Evolutionary conservation across 2,329 filamentous ascomycete species (phyloP).

Genomic region (Alternaria burnsii): DNA sequence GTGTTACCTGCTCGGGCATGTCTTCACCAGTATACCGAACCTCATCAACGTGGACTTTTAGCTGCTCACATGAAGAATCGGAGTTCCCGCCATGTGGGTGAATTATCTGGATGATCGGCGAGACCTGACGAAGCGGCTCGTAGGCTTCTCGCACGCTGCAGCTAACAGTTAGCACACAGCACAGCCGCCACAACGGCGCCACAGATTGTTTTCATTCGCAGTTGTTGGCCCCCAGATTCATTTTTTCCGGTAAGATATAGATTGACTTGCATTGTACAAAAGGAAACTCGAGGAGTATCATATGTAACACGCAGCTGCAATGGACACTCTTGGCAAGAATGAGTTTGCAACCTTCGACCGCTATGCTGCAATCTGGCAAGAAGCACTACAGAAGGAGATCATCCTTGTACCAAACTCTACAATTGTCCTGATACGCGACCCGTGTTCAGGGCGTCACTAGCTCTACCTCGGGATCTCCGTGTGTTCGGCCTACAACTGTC

Average conservation of each 20-base stretch:
- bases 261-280: background rate
- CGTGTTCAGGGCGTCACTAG: background rate
- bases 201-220: background rate
- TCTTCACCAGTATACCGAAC: background rate
- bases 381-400: constrained; percentile 2
- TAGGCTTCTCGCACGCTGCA: constrained; percentile 8
- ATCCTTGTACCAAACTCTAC: background rate
- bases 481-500: background rate
- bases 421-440: background rate
- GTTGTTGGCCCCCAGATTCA: background rate
- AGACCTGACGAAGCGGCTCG: constrained; percentile 3
- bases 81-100: background rate
- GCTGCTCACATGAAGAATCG: background rate
- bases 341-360: background rate
- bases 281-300: background rate
- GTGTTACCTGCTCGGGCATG: background rate
- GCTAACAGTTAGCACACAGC: constrained; percentile 9
- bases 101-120: background rate
- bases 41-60: background rate
- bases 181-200: constrained; percentile 1
- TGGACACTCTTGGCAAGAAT: background rate
- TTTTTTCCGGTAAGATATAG: background rate
- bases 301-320: background rate
- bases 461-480: background rate
- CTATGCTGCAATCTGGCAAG: background rate